These are phyloP conservation scores for Polytrichum commune DNA, from an alignment of 225 moss, liverwort and hornwort genomes.

Conservation along the genomic window DNA sequence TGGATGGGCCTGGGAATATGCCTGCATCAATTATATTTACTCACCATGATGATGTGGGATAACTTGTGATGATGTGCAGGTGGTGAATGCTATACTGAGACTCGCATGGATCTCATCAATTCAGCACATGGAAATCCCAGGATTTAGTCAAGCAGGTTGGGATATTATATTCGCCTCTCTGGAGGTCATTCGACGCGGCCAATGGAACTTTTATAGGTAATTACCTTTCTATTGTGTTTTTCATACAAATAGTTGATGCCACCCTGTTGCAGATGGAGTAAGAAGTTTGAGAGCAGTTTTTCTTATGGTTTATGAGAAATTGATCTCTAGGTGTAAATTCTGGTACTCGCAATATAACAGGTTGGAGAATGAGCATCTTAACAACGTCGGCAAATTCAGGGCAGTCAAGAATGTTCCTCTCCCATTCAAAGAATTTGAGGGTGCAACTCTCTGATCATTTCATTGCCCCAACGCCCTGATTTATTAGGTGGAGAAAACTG, in stretches of 20 bases:
- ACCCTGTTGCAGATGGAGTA: background rate
- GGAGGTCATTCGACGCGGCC: slow-evolving; percentile 55
- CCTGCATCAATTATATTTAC: too few species aligned
- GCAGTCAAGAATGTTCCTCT: slow-evolving; percentile 55
- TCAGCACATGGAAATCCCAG: slow-evolving; percentile 23
- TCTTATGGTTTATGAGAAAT: background rate
- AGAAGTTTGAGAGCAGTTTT: background rate
- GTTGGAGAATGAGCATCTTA: slow-evolving; percentile 59
- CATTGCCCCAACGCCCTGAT: background rate
- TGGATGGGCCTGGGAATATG: too few species aligned
- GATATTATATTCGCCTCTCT: slow-evolving; percentile 44
- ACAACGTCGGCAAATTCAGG: slow-evolving; percentile 53
- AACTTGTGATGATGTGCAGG: slow-evolving; percentile 16
- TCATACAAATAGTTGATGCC: too few species aligned
- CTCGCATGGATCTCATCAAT: slow-evolving; percentile 61
- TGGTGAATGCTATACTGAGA: slow-evolving; percentile 37
- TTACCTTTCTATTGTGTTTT: background rate
- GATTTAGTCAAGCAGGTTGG: slow-evolving; percentile 20
- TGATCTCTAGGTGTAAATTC: background rate
- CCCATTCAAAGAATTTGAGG: slow-evolving; percentile 53
- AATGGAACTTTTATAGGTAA: slow-evolving; percentile 63
- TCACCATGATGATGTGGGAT: too few species aligned
- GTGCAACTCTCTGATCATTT: background rate
- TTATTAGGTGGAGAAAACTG: too few species aligned
- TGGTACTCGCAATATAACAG: slow-evolving; percentile 10